Evolutionary conservation across 441 rosid genomes (phyloP).

Genomic region (Geranium incanum): DNA sequence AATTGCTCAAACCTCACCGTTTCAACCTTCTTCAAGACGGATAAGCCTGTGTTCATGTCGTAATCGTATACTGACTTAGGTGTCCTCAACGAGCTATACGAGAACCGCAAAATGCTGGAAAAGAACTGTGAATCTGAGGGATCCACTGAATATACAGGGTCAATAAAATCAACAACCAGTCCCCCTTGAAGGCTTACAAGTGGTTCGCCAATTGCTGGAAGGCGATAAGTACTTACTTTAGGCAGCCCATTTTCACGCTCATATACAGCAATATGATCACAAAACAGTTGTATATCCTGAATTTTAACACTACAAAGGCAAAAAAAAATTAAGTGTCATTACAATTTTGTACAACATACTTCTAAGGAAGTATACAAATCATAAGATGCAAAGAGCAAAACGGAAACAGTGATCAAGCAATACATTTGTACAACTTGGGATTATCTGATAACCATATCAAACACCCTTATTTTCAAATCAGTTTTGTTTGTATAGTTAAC

Average conservation of each 20-base stretch:
- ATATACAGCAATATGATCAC: slow-evolving; percentile 58
- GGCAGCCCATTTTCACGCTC: slow-evolving; percentile 75
- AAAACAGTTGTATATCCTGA: slow-evolving; percentile 61
- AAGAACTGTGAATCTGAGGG: slow-evolving; percentile 46
- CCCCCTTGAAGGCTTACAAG: slow-evolving; percentile 53
- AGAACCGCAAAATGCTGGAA: slow-evolving; percentile 61
- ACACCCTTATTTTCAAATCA: neutral
- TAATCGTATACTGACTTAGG: slow-evolving; percentile 73
- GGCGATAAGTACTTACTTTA: slow-evolving; percentile 48
- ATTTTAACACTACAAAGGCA: slow-evolving; percentile 54
- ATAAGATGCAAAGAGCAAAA: neutral
- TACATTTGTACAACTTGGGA: neutral
- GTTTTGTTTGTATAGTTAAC: neutral
- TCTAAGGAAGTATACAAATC: slow-evolving; percentile 7
- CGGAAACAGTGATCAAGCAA: neutral
- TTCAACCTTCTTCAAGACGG: slow-evolving; percentile 73
- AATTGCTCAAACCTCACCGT: slow-evolving; percentile 39
- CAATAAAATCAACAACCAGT: slow-evolving; percentile 56
- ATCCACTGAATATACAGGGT: slow-evolving; percentile 56
- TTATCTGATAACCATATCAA: neutral
- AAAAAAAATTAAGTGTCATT: slow-evolving; percentile 16
- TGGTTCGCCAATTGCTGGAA: slow-evolving; percentile 62
- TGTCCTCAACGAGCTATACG: slow-evolving; percentile 72
- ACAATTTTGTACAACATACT: neutral
- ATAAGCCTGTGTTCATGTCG: slow-evolving; percentile 64